phyloP scores from a whole-genome alignment of 1,284 basidiomycete genomes.

The Volvariella volvacea region DNA sequence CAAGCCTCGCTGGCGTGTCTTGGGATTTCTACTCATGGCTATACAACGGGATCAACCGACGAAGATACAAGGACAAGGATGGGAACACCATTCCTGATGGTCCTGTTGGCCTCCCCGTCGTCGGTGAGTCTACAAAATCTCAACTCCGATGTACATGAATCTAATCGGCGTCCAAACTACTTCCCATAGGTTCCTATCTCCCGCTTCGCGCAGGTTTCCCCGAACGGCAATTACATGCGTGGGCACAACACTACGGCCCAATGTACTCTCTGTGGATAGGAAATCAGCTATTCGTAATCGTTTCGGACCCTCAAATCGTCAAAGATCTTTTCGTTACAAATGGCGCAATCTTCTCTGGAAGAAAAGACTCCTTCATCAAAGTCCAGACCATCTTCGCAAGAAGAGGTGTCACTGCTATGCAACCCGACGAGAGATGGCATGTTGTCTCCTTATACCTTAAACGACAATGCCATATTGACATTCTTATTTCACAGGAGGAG shows the following conservation, averaged over 20 bases:
- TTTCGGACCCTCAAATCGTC: constrained; percentile 30
- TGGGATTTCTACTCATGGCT: too few relatives aligned
- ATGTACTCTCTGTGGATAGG: constrained; percentile 32
- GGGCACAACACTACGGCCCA: constrained; percentile 29
- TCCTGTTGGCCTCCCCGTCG: constrained; percentile 18
- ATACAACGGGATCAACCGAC: too few relatives aligned
- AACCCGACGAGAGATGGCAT: constrained; percentile 32
- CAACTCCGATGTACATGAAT: too few relatives aligned
- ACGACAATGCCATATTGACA: not conserved
- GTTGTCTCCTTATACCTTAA: not conserved
- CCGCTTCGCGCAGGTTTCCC: too few relatives aligned
- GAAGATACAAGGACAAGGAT: too few relatives aligned
- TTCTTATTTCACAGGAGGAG: constrained; percentile 29
- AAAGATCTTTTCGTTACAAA: constrained; percentile 30
- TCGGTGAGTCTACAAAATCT: not conserved
- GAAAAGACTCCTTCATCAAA: constrained; percentile 30
- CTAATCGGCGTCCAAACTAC: too few relatives aligned
- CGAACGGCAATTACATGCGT: too few relatives aligned
- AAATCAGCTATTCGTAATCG: constrained; percentile 30
- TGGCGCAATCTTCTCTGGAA: constrained; percentile 29
- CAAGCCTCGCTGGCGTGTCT: too few relatives aligned
- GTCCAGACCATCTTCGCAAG: constrained; percentile 27
- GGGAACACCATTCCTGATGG: constrained; percentile 26
- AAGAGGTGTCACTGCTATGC: constrained; percentile 30
- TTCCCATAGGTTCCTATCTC: too few relatives aligned